Base-by-base conservation (phyloP, 2,329 filamentous ascomycete species). In the Acephala macrosclerotiorum region DNA sequence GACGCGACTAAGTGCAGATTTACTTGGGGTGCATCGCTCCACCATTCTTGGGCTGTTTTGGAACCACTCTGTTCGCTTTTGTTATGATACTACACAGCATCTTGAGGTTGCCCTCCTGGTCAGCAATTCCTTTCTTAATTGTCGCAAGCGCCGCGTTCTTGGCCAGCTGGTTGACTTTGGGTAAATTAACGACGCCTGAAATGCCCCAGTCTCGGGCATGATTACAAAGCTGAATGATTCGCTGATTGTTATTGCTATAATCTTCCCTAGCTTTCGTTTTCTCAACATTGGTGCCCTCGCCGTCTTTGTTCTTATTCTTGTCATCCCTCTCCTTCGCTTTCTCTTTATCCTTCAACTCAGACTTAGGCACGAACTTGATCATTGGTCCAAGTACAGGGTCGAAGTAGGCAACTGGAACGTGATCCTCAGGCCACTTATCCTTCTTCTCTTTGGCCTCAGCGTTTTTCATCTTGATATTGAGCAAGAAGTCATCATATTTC, bases 41-140 rank as follows among this genome's bases (percentile, higher is more conserved):
- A 16, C 51, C 51, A 36, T 55, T 36, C 18, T 55, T 55, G 9
- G 51, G 51, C 51, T 25, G 35, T 18, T 55, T 33, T 33, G 51
- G 51, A 16, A 35, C 3, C 11, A 12, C 5, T 18, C 33, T 18
- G 18, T 36, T n/a, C 4, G 18, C 18, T 3, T 7, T 20, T 18
- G 26, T 55, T 18, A 55, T 33, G 7, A 33, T 33, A 20, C 16
- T 16, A 55, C 12, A 14, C 18, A 55, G 18, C 14, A 18, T 35
- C 4, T 14, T 9, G 4, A 33, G 11, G 3, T 33, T 14, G 8
- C 4, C 11, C 7, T 55, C 26, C 25, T 33, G 25, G 12, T 16
- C 16, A 1, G 14, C 8, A 25, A 55, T 55, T 16, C 11, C 14
- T 14, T 33, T 22, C 18, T 33, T 14, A 18, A 55, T 55, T 18